Percentiles rank a stretch among this genome's conserved stretches.
Conservation (phyloP, 768 basidiomycete genomes). For the Leucogyrophana mollusca region DNA sequence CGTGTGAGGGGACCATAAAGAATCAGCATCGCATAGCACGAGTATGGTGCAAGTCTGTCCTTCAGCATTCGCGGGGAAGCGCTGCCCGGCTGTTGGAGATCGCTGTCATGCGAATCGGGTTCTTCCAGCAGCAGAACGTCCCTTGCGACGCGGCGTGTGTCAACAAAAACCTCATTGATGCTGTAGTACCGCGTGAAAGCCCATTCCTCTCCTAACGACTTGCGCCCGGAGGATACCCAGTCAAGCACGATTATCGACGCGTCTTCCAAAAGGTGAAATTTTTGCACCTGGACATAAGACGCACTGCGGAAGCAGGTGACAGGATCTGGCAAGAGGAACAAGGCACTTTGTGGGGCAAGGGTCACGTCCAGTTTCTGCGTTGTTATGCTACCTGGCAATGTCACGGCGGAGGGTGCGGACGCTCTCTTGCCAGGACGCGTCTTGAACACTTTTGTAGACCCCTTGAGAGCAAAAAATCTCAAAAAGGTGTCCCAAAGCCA, state of each 20-base stretch:
- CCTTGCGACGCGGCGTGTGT: slow-evolving; percentile 62
- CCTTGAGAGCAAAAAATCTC: slow-evolving; percentile 42
- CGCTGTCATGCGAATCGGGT: slow-evolving; percentile 3
- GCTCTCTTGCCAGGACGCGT: slow-evolving; percentile 59
- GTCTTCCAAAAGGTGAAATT: slow-evolving; percentile 59
- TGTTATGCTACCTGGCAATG: slow-evolving; percentile 38
- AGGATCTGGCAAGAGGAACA: slow-evolving; percentile 88
- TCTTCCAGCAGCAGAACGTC: slow-evolving; percentile 79
- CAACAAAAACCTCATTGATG: slow-evolving; percentile 77
- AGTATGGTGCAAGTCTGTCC: slow-evolving; percentile 73
- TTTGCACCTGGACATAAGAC: slow-evolving; percentile 81
- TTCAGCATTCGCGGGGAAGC: slow-evolving; percentile 47
- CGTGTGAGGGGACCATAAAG: slow-evolving; percentile 68
- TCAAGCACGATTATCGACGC: slow-evolving; percentile 79
- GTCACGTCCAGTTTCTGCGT: slow-evolving; percentile 61
- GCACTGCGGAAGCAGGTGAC: slow-evolving; percentile 90
- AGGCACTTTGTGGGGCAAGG: slow-evolving; percentile 49
- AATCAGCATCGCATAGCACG: slow-evolving; percentile 87
- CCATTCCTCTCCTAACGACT: slow-evolving; percentile 86
- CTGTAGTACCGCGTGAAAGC: slow-evolving; percentile 82
- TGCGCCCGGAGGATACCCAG: slow-evolving; percentile 90
- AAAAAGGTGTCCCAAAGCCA: slow-evolving; percentile 4
- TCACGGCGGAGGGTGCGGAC: slow-evolving; percentile 33
- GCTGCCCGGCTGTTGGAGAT: slow-evolving; percentile 9
- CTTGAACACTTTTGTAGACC: slow-evolving; percentile 95